phyloP scores from a whole-genome alignment of 2,329 filamentous ascomycete species.

The Phyllosticta paracitricarpa region DNA sequence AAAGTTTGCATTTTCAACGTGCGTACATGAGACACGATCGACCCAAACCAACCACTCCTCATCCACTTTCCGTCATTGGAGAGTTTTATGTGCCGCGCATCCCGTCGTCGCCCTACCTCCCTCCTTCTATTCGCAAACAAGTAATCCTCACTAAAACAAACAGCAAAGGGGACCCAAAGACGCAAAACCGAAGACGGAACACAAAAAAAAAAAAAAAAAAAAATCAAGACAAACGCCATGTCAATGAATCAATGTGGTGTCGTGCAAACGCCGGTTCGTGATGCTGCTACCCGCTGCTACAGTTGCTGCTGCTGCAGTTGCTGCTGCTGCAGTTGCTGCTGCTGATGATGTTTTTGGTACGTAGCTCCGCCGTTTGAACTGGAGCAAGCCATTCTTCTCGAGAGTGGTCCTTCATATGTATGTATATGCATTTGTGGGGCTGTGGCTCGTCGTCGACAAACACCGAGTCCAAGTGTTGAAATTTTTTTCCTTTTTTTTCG shows the following conservation, averaged over 20 bases:
- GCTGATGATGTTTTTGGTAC: neutral
- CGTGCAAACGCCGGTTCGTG: neutral
- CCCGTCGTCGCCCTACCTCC: neutral
- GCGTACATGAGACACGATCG: too few species aligned
- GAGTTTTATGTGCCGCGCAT: neutral
- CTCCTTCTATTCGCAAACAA: neutral
- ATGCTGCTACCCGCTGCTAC: neutral
- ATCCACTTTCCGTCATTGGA: neutral
- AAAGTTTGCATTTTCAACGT: too few species aligned
- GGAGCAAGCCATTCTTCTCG: neutral
- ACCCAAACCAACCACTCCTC: too few species aligned
- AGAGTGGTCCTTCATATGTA: neutral
- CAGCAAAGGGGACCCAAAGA: too few species aligned
- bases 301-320: neutral
- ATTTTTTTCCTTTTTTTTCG: neutral
- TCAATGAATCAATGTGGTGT: neutral
- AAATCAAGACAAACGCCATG: neutral
- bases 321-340: neutral
- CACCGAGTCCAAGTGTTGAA: neutral
- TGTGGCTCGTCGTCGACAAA: neutral
- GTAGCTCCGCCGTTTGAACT: neutral
- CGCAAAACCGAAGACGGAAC: neutral
- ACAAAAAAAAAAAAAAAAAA: neutral
- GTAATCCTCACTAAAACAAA: neutral
- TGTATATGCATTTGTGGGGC: neutral